phyloP scores from a whole-genome alignment of 768 basidiomycete species.

The Lanmaoa pseudosensibilis region DNA sequence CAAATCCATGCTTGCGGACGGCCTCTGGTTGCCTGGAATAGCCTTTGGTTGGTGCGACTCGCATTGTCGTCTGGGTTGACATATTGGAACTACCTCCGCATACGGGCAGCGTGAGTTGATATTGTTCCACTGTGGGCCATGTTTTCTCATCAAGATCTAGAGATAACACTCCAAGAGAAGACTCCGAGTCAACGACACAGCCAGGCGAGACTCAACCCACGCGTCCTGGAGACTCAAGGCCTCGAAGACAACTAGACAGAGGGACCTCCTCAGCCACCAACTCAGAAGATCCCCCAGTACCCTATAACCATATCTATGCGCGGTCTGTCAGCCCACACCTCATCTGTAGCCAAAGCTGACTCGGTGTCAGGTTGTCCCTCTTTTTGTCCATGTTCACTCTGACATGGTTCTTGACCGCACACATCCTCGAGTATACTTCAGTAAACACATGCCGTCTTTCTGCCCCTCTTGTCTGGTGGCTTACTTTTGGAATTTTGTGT shows the following conservation, averaged over 20 bases:
- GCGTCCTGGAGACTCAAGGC: slow-evolving; percentile 15
- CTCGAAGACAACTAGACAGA: slow-evolving; percentile 23
- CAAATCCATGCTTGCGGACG: slow-evolving; percentile 66
- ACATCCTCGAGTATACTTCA: slow-evolving; percentile 78
- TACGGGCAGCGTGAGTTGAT: slow-evolving; percentile 35
- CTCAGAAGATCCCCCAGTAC: slow-evolving; percentile 27
- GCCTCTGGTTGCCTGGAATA: slow-evolving; percentile 67
- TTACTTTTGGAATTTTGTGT: slow-evolving; percentile 76
- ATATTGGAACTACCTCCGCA: slow-evolving; percentile 53
- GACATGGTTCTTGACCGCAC: slow-evolving; percentile 80
- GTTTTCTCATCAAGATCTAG: slow-evolving; percentile 16
- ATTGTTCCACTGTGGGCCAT: neutral
- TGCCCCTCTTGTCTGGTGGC: slow-evolving; percentile 86
- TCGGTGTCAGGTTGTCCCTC: slow-evolving; percentile 48
- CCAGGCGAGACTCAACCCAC: slow-evolving; percentile 23
- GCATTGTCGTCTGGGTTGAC: slow-evolving; percentile 48
- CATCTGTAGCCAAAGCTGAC: slow-evolving; percentile 11
- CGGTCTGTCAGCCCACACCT: slow-evolving; percentile 21
- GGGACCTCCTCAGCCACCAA: slow-evolving; percentile 19
- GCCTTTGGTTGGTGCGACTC: slow-evolving; percentile 60
- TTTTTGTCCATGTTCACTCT: slow-evolving; percentile 70
- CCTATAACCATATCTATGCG: slow-evolving; percentile 29
- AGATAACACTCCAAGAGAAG: slow-evolving; percentile 29
- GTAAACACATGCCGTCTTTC: slow-evolving; percentile 68
- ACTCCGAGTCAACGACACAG: slow-evolving; percentile 27